Evolutionary conservation across 768 basidiomycete genomes (phyloP).

Genomic region (Suillus lakei): DNA sequence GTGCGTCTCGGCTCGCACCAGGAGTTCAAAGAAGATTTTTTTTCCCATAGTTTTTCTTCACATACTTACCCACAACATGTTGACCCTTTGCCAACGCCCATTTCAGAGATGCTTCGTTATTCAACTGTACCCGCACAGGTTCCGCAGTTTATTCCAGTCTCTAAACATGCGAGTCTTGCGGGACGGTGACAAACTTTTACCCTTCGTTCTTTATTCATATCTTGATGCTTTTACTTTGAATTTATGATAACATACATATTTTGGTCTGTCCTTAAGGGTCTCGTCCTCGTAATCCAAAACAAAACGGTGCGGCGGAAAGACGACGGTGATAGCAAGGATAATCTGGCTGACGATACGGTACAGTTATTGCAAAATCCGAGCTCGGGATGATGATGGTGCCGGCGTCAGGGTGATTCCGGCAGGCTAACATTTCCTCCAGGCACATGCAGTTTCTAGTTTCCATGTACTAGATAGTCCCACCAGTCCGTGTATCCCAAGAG

Average conservation of each 20-base stretch:
- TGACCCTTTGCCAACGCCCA: constrained; percentile 61
- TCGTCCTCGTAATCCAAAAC: neutral
- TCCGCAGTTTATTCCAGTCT: constrained; percentile 22
- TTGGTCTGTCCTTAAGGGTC: neutral
- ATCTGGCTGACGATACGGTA: neutral
- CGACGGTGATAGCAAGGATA: neutral
- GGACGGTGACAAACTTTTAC: constrained; percentile 25
- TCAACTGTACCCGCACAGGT: constrained; percentile 12
- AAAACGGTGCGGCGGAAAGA: neutral
- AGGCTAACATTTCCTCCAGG: neutral
- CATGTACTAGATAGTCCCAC: no score
- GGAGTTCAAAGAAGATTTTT: constrained; percentile 15
- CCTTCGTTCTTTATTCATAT: neutral
- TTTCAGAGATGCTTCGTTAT: constrained; percentile 52
- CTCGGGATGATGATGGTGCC: neutral
- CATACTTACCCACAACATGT: constrained; percentile 23
- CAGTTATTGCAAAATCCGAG: neutral
- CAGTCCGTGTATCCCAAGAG: no score
- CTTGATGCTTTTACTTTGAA: neutral
- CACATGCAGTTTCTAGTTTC: neutral
- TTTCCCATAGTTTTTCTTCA: constrained; percentile 20
- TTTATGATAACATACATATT: neutral
- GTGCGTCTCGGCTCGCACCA: constrained; percentile 10
- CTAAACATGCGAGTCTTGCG: constrained; percentile 36
- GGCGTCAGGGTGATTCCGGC: neutral